Percentiles rank a stretch among this genome's conserved stretches.
Evolutionary conservation across 768 basidiomycete species (phyloP).

Genomic region (Trametes gibbosa): DNA sequence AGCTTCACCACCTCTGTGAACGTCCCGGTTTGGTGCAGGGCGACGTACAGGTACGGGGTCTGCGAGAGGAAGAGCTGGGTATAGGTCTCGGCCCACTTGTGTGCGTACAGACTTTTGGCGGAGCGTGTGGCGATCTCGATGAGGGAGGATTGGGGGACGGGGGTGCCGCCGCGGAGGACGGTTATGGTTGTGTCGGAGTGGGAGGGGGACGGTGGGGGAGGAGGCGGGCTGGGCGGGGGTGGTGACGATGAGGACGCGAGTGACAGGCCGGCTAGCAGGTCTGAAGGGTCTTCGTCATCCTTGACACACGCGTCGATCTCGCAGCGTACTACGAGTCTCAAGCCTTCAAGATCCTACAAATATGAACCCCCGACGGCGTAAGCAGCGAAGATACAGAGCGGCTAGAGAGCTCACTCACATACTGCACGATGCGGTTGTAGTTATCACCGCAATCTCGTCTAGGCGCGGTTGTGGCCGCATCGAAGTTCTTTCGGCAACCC

Average conservation of each 20-base stretch:
- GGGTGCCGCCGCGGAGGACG: slow-evolving; percentile 24
- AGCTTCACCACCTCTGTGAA: slow-evolving; percentile 50
- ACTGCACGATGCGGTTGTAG: slow-evolving; percentile 21
- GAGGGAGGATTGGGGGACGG: slow-evolving; percentile 36
- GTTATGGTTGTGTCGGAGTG: slow-evolving; percentile 14
- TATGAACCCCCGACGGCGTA: no score
- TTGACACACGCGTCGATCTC: slow-evolving; percentile 26
- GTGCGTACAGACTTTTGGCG: not conserved
- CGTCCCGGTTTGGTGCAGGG: slow-evolving; percentile 49
- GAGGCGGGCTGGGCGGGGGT: not conserved
- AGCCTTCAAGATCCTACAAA: slow-evolving; percentile 20
- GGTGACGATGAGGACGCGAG: not conserved
- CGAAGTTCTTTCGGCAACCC: slow-evolving; percentile 60
- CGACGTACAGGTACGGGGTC: slow-evolving; percentile 57
- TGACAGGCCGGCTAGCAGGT: not conserved
- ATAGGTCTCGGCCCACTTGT: slow-evolving; percentile 58
- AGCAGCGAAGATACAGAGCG: not conserved
- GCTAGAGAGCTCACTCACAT: slow-evolving; percentile 13
- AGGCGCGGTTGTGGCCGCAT: slow-evolving; percentile 25
- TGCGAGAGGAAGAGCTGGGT: slow-evolving; percentile 70
- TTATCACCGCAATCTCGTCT: slow-evolving; percentile 15
- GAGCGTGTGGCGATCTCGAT: slow-evolving; percentile 30
- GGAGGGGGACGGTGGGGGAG: not conserved
- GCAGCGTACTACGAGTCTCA: slow-evolving; percentile 22
- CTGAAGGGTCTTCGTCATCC: not conserved